Percentiles rank a stretch among this genome's conserved stretches.
Conservation (phyloP, 192 early-diverging fungal genomes). For the Rhizoclosmatium globosum region DNA sequence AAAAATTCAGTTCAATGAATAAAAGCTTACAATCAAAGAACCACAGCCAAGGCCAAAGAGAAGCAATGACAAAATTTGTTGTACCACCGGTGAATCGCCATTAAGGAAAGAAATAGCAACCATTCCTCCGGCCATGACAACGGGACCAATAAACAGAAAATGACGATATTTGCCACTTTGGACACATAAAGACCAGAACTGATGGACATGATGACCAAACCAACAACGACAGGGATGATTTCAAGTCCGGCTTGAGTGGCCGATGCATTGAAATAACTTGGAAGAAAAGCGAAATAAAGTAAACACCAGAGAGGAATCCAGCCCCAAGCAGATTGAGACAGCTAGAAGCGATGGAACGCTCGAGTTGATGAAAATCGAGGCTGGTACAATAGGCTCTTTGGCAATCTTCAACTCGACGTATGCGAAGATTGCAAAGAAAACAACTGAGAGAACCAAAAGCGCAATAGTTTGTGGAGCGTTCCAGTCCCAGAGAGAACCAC, state of each 20-base stretch:
- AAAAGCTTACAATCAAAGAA: slow-evolving; percentile 69
- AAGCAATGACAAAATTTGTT: slow-evolving; percentile 71
- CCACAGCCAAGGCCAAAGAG: slow-evolving; percentile 81
- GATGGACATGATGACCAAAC: slow-evolving; percentile 73
- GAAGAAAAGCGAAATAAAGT: slow-evolving; percentile 77
- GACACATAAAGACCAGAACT: slow-evolving; percentile 31
- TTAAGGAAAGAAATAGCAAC: slow-evolving; percentile 72
- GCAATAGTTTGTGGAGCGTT: slow-evolving; percentile 63
- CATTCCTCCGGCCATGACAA: slow-evolving; percentile 67
- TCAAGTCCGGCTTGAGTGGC: slow-evolving; percentile 77
- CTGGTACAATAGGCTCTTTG: slow-evolving; percentile 72
- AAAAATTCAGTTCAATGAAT: no score
- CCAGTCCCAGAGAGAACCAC: slow-evolving; percentile 70
- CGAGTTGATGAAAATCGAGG: slow-evolving; percentile 51
- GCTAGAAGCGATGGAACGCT: slow-evolving; percentile 41
- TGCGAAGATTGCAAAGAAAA: slow-evolving; percentile 64
- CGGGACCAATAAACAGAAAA: slow-evolving; percentile 54
- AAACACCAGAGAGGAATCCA: slow-evolving; percentile 58
- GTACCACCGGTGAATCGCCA: slow-evolving; percentile 51
- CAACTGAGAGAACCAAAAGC: slow-evolving; percentile 71
- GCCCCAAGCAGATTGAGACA: slow-evolving; percentile 52
- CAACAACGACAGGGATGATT: slow-evolving; percentile 74
- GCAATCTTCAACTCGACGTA: slow-evolving; percentile 70
- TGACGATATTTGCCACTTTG: slow-evolving; percentile 23
- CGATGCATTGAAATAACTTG: slow-evolving; percentile 74